Percentiles rank a stretch among this genome's conserved stretches.
Conservation (phyloP, 495 filamentous ascomycete species). For the Thermochaetoides thermophila region DNA sequence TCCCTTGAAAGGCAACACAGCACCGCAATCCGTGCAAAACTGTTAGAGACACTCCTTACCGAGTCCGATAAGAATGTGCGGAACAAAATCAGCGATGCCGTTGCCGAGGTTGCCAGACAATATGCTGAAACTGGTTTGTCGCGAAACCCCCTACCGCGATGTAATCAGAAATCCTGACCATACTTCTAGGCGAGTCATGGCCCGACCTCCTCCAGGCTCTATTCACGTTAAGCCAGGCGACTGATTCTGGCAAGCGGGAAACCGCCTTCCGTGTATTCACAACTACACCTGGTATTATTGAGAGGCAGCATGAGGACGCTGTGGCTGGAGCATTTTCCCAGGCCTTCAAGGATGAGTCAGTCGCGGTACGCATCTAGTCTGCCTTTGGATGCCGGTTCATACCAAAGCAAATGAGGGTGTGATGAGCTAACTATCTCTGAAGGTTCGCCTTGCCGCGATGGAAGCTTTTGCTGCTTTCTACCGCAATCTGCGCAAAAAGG, state of each 20-base stretch:
- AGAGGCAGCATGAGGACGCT: slow-evolving; percentile 80
- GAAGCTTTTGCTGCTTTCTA: slow-evolving; percentile 95
- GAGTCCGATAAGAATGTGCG: slow-evolving; percentile 59
- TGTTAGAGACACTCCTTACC: slow-evolving; percentile 56
- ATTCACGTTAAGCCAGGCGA: slow-evolving; percentile 75
- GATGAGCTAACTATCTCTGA: too few species aligned
- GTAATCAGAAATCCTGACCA: slow-evolving; percentile 13
- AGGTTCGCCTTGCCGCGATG: slow-evolving; percentile 86
- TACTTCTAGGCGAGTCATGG: slow-evolving; percentile 60
- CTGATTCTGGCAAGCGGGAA: slow-evolving; percentile 69
- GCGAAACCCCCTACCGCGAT: not conserved
- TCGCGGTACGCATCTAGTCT: slow-evolving; percentile 61
- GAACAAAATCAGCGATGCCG: slow-evolving; percentile 92
- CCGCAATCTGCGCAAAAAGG: slow-evolving; percentile 71
- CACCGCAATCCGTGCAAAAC: slow-evolving; percentile 60
- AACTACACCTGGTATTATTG: slow-evolving; percentile 89
- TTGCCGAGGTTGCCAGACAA: slow-evolving; percentile 88
- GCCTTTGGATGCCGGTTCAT: too few species aligned
- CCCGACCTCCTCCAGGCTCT: slow-evolving; percentile 74
- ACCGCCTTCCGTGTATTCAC: slow-evolving; percentile 87
- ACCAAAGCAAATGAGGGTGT: too few species aligned
- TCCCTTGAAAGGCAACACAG: slow-evolving; percentile 56
- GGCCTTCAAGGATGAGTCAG: slow-evolving; percentile 81
- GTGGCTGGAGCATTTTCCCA: slow-evolving; percentile 73
- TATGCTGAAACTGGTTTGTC: slow-evolving; percentile 78